Conservation (phyloP, 495 filamentous ascomycete species). For the Podospora conica region DNA sequence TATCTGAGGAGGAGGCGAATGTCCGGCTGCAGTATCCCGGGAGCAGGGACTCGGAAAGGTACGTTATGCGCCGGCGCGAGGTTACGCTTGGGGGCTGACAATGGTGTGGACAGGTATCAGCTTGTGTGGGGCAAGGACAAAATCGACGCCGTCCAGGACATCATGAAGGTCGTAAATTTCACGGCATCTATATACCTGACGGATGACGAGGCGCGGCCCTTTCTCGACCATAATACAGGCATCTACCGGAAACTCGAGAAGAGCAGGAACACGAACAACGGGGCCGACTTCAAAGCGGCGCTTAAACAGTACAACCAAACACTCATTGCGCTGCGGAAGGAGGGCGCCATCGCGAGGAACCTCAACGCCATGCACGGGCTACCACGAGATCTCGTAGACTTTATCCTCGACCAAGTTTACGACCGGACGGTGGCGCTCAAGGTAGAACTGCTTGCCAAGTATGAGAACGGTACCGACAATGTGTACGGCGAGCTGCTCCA, state of each 20-base stretch:
- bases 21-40: constrained; percentile 69
- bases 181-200: constrained; percentile 71
- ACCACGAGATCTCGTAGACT: constrained; percentile 62
- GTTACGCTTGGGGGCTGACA: constrained; percentile 2
- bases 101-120: constrained; percentile 55
- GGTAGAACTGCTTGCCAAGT: constrained; percentile 72
- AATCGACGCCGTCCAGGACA: constrained; percentile 81
- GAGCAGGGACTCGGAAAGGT: constrained; percentile 61
- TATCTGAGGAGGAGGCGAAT: constrained; percentile 46
- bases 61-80: constrained; percentile 33
- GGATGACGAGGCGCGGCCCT: constrained; percentile 52
- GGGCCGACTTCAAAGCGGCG: constrained; percentile 59
- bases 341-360: constrained; percentile 63
- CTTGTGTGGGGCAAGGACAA: constrained; percentile 72
- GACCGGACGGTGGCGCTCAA: constrained; percentile 85
- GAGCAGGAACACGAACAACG: constrained; percentile 56
- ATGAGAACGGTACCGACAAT: constrained; percentile 81
- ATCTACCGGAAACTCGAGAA: constrained; percentile 63
- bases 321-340: constrained; percentile 50
- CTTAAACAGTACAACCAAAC: constrained; percentile 71
- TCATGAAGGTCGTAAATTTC: constrained; percentile 67
- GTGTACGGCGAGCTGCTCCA: constrained; percentile 92
- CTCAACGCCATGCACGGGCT: constrained; percentile 60
- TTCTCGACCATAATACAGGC: constrained; percentile 68
- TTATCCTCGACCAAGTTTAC: constrained; percentile 84